Percentiles rank a stretch among this genome's conserved stretches.
Conservation (phyloP, 768 basidiomycete genomes). For the Leccinum arenicola region DNA sequence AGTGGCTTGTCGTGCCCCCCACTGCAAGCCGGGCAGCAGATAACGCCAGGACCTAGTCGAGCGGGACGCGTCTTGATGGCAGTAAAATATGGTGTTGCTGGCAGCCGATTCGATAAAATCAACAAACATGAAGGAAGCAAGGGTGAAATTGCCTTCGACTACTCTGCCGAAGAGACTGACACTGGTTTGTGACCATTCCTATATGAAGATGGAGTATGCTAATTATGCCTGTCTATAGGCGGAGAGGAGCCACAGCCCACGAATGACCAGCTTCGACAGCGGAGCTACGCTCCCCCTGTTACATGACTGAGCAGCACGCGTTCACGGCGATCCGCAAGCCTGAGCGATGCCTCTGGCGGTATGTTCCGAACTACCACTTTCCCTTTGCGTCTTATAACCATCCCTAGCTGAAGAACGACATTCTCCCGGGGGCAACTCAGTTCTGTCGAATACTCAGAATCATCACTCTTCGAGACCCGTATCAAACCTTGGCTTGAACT, state of each 20-base stretch:
- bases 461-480: conserved; percentile 38
- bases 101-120: conserved; percentile 46
- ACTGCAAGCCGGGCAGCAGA: conserved; percentile 40
- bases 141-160: conserved; percentile 34
- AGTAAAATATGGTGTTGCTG: conserved; percentile 28
- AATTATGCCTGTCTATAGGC: conserved; percentile 27
- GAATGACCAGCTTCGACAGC: conserved; percentile 27
- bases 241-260: conserved; percentile 28
- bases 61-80: conserved; percentile 50
- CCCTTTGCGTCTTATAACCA: conserved; percentile 24
- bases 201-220: conserved; percentile 15
- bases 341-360: conserved; percentile 56
- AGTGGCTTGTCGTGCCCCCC: conserved; percentile 41
- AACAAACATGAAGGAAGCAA: conserved; percentile 44
- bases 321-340: conserved; percentile 71
- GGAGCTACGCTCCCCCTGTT: conserved; percentile 25
- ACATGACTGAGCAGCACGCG: conserved; percentile 47
- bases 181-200: conserved; percentile 28
- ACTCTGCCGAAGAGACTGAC: conserved; percentile 39
- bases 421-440: conserved; percentile 22
- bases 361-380: conserved; percentile 23
- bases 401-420: conserved; percentile 27
- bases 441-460: conserved; percentile 17
- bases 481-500: conserved; percentile 41
- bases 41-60: conserved; percentile 43